Percentiles rank a stretch among this genome's conserved stretches.
These are phyloP conservation scores for Clitopilus passeckerianus DNA, from an alignment of 768 basidiomycete genomes.

Conservation along the genomic window DNA sequence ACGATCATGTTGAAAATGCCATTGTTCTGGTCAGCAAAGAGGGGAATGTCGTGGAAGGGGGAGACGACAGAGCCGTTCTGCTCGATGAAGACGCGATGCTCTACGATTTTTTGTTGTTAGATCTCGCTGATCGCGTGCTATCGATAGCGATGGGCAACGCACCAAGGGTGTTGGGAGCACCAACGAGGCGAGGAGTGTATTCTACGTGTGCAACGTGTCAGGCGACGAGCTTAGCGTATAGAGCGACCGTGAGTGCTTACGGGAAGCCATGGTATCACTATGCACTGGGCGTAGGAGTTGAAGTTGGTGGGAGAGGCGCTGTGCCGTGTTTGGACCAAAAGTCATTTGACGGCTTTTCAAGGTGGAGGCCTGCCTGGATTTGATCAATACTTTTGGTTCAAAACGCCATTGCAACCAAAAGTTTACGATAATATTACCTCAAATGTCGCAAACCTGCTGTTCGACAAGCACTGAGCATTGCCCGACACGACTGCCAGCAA, in stretches of 20 bases:
- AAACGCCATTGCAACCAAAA: constrained; percentile 5
- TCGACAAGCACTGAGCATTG: neutral
- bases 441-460: constrained; percentile 1
- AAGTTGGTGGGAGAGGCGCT: constrained; percentile 61
- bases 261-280: constrained; percentile 41
- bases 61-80: constrained; percentile 81
- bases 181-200: constrained; percentile 74
- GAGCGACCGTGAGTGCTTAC: constrained; percentile 31
- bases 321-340: constrained; percentile 34
- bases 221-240: constrained; percentile 10
- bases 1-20: constrained; percentile 99
- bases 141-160: constrained; percentile 16
- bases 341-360: constrained; percentile 29
- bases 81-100: constrained; percentile 94
- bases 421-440: neutral
- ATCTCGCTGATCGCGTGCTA: constrained; percentile 5
- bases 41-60: constrained; percentile 94
- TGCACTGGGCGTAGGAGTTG: constrained; percentile 43
- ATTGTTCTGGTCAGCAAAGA: constrained; percentile 93
- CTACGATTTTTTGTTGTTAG: constrained; percentile 34
- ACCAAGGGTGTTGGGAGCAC: constrained; percentile 94
- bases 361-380: constrained; percentile 16
- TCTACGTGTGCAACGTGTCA: constrained; percentile 30
- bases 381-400: constrained; percentile 1
- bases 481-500: neutral